Conservation (phyloP, 1,139 yeast genomes). For the Sporopachydermia cereana region DNA sequence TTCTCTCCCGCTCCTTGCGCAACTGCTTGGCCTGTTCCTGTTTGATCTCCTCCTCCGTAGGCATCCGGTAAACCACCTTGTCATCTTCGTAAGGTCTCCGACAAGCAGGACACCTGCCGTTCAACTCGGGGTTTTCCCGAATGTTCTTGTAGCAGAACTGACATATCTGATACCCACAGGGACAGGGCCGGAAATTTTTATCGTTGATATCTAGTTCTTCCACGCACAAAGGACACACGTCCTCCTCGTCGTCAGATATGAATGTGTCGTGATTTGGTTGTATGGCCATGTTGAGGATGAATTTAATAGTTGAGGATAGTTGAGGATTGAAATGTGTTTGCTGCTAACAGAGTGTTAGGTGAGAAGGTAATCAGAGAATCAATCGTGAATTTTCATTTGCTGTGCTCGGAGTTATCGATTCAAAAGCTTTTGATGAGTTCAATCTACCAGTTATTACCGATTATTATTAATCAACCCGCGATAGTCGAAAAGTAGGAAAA, state of each 20-base stretch:
- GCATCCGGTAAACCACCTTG: conserved; percentile 72
- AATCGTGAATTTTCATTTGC: too few species aligned
- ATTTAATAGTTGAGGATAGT: too few species aligned
- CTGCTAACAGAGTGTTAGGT: too few species aligned
- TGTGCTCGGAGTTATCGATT: too few species aligned
- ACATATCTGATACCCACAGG: conserved; percentile 97
- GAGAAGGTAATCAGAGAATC: too few species aligned
- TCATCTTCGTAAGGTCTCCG: conserved; percentile 91
- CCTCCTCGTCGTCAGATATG: conserved; percentile 74
- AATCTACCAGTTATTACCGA: too few species aligned
- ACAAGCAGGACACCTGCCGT: conserved; percentile 97
- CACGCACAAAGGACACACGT: conserved; percentile 82
- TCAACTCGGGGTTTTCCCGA: conserved; percentile 86
- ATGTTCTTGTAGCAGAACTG: conserved; percentile 97
- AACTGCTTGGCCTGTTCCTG: conserved; percentile 70
- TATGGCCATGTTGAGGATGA: too few species aligned
- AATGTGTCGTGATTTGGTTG: conserved; percentile 30
- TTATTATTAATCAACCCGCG: too few species aligned
- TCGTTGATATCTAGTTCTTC: conserved; percentile 97
- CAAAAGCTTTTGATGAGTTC: too few species aligned
- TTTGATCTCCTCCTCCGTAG: conserved; percentile 73
- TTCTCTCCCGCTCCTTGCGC: conserved; percentile 74
- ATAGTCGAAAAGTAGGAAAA: too few species aligned
- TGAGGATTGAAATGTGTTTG: too few species aligned
- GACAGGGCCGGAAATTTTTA: conserved; percentile 95